These are phyloP conservation scores for Aspergillus amoenus DNA, from an alignment of 2,329 filamentous ascomycete species.

Conservation along the genomic window DNA sequence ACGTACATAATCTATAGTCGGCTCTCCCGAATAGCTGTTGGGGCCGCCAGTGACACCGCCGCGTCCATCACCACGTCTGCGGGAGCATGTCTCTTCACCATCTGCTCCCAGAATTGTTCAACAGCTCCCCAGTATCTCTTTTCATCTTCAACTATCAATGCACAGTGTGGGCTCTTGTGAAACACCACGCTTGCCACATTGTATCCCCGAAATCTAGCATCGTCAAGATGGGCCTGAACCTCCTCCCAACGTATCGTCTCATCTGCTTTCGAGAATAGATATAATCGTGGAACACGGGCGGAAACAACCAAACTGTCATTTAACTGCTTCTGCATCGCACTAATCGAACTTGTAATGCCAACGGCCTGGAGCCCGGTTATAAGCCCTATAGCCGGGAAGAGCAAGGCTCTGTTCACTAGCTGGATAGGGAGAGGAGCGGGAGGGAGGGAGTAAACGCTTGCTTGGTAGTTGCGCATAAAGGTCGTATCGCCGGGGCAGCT, in stretches of 20 bases:
- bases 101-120: constrained; percentile 9
- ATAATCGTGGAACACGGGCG: constrained; percentile 10
- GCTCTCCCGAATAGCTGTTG: not conserved
- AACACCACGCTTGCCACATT: constrained; percentile 5
- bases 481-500: constrained; percentile 22
- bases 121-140: constrained; percentile 13
- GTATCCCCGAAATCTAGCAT: constrained; percentile 8
- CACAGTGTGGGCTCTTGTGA: constrained; percentile 12
- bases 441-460: constrained; percentile 13
- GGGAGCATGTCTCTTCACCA: not conserved
- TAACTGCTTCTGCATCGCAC: constrained; percentile 9
- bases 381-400: constrained; percentile 12
- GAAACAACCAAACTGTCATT: constrained; percentile 7
- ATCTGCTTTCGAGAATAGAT: constrained; percentile 15
- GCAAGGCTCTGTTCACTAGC: not conserved
- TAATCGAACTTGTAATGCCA: constrained; percentile 9
- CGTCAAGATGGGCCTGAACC: constrained; percentile 11
- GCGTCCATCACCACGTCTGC: not conserved
- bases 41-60: not conserved
- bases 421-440: not conserved
- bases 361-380: constrained; percentile 10
- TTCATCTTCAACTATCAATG: constrained; percentile 15
- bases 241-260: constrained; percentile 9
- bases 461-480: constrained; percentile 18
- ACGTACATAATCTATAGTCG: constrained; percentile 1